Evolutionary conservation across 352 stramenopile genomes (phyloP).

Genomic region (Globisporangium paroecandrum): DNA sequence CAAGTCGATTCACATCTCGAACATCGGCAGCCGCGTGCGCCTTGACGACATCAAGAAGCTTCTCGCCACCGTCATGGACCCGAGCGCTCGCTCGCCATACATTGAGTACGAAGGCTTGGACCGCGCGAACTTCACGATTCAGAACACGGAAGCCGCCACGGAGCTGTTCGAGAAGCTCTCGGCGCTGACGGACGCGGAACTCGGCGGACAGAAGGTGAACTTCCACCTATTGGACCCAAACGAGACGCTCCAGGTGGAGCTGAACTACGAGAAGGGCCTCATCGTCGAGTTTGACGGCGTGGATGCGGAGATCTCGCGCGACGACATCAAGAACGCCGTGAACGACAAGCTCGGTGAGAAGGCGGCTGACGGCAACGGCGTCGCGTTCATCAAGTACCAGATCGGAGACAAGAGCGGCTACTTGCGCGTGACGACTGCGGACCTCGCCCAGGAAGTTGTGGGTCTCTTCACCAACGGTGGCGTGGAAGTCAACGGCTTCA

Average conservation of each 20-base stretch:
- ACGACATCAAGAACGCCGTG: constrained; percentile 85
- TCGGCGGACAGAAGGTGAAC: constrained; percentile 70
- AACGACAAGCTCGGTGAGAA: constrained; percentile 81
- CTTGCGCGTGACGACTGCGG: constrained; percentile 57
- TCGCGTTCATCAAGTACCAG: constrained; percentile 87
- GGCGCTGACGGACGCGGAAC: constrained; percentile 47
- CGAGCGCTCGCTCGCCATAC: constrained; percentile 52
- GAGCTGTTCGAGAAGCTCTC: constrained; percentile 73
- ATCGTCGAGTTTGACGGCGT: constrained; percentile 83
- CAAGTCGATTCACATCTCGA: constrained; percentile 81
- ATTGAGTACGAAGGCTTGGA: constrained; percentile 83
- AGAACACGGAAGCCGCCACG: constrained; percentile 37
- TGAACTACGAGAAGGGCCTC: constrained; percentile 82
- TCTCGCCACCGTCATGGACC: constrained; percentile 48
- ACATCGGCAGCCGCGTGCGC: constrained; percentile 66
- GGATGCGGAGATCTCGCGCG: constrained; percentile 71
- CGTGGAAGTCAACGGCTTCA: constrained; percentile 67
- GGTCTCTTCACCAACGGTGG: constrained; percentile 51
- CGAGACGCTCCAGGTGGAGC: constrained; percentile 71
- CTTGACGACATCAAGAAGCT: constrained; percentile 86
- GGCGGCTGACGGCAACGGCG: constrained; percentile 48
- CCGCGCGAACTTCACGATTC: constrained; percentile 65
- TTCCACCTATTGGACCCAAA: constrained; percentile 73
- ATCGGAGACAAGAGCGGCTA: constrained; percentile 66
- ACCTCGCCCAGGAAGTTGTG: constrained; percentile 63